phyloP scores from a whole-genome alignment of 371 early-diverging fungal genomes.

The Mucor saturninus region DNA sequence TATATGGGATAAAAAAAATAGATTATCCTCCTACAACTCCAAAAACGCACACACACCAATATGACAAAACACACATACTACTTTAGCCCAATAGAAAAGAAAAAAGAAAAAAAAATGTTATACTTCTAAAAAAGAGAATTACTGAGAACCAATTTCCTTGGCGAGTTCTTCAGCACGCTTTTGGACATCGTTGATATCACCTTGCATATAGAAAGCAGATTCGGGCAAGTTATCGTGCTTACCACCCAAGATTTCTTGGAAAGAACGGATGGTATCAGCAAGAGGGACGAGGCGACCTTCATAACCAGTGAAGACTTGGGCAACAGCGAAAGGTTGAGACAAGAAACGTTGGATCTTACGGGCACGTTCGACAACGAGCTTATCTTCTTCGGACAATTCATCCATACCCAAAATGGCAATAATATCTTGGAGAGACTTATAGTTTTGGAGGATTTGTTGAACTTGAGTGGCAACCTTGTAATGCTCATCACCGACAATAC shows the following conservation, averaged over 20 bases:
- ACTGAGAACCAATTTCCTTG: constrained; percentile 48
- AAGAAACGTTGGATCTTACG: constrained; percentile 94
- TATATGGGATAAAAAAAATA: no score
- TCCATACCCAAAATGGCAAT: constrained; percentile 88
- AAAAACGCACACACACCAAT: no score
- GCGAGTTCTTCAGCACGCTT: constrained; percentile 90
- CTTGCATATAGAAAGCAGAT: constrained; percentile 95
- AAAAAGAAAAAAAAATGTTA: neutral
- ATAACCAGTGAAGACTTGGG: constrained; percentile 94
- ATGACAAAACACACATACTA: no score
- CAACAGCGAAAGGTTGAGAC: constrained; percentile 95
- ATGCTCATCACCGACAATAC: constrained; percentile 93
- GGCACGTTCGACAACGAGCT: constrained; percentile 92
- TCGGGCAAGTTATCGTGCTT: constrained; percentile 94
- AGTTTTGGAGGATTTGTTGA: constrained; percentile 92
- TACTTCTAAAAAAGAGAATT: constrained; percentile 2
- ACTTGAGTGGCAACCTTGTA: constrained; percentile 91
- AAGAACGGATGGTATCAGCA: constrained; percentile 92
- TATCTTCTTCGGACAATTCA: constrained; percentile 97
- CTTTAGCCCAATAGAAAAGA: no score
- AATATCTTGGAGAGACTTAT: constrained; percentile 97
- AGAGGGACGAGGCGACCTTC: constrained; percentile 91
- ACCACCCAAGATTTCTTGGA: constrained; percentile 93
- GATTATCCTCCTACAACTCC: no score
- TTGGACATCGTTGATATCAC: constrained; percentile 91